Conservation (phyloP, 306 rosid genomes). For the Nissolia schottii region DNA sequence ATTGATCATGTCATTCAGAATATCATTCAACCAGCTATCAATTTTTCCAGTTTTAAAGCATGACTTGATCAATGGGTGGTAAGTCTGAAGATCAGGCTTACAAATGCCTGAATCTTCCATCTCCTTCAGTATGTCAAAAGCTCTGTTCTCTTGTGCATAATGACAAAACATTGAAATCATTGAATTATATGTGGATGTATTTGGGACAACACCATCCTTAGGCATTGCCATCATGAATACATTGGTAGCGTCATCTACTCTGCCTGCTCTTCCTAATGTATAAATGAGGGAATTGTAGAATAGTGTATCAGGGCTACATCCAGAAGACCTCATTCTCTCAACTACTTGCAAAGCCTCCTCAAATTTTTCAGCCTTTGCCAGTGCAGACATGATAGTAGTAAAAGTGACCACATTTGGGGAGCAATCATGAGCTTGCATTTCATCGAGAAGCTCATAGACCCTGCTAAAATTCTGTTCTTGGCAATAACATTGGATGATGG, state of each 20-base stretch:
- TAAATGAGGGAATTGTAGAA: constrained; percentile 72
- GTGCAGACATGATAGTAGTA: constrained; percentile 58
- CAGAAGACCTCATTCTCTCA: constrained; percentile 55
- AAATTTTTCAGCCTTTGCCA: constrained; percentile 54
- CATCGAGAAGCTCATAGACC: constrained; percentile 73
- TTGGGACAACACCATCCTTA: constrained; percentile 39
- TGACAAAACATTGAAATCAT: constrained; percentile 76
- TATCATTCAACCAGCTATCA: constrained; percentile 37
- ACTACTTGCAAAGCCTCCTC: constrained; percentile 62
- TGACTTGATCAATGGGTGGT: constrained; percentile 72
- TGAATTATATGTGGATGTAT: constrained; percentile 74
- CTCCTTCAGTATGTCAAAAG: constrained; percentile 43
- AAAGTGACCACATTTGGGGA: constrained; percentile 63
- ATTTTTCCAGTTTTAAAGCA: constrained; percentile 56
- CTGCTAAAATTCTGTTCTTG: constrained; percentile 39
- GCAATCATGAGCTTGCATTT: constrained; percentile 71
- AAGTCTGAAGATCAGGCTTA: constrained; percentile 81
- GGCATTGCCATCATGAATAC: constrained; percentile 67
- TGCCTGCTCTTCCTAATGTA: constrained; percentile 65
- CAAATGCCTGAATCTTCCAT: constrained; percentile 62
- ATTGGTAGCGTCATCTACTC: constrained; percentile 41
- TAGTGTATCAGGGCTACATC: constrained; percentile 60
- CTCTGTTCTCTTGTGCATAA: constrained; percentile 47
- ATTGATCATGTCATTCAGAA: constrained; percentile 63
- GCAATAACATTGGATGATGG: constrained; percentile 61